Base-by-base conservation (phyloP, 805 yeast genomes). In the Naumovozyma castellii region DNA sequence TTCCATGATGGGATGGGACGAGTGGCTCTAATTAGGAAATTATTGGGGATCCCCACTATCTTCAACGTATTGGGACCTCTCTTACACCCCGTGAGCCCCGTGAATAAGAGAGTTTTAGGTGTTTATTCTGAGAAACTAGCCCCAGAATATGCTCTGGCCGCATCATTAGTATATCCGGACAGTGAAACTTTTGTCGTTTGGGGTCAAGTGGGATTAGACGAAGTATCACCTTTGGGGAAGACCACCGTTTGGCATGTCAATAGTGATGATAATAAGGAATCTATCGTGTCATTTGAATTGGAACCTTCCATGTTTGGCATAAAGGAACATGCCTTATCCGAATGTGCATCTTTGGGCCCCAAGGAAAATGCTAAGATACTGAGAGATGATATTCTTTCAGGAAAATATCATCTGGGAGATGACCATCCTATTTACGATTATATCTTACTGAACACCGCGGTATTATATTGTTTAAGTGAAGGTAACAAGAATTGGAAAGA, bases 21-120 rank as follows among this genome's bases (percentile, higher is more conserved):
- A 39, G 92, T 90, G 6, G 94, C 88, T 1, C 68, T 72, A 15
- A 64, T 92, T n/a, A 71, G 99, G 53, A 72, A 80, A 34, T 67
- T 75, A 19, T 61, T 92, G 42, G 96, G 95, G 1, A 73, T 90
- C 9, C 97, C 97, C 2, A 82, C 97, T 1, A 84, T 92, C 18
- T 92, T 92, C 72, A 92, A 92, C 61, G 79, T 92, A 10, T 65
- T 92, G 43, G 99, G 99, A 0, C 99, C 99, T 1, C 65, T 92
- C 44, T 67, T 92, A 46, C 94, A 92, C 66, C 99, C 99, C 3
- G 84, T 85, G 6, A 87, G 87, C 2, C 61, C 76, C 32, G 65
- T 76, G 17, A 72, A 73, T 45, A 83, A 92, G 4, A 72, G 97
- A 47, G 78, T 92, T 13, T 68, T 92, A 34, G 99, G 99, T 34